Conservation (phyloP, 2,329 filamentous ascomycete genomes). For the Colletotrichum kahawae region DNA sequence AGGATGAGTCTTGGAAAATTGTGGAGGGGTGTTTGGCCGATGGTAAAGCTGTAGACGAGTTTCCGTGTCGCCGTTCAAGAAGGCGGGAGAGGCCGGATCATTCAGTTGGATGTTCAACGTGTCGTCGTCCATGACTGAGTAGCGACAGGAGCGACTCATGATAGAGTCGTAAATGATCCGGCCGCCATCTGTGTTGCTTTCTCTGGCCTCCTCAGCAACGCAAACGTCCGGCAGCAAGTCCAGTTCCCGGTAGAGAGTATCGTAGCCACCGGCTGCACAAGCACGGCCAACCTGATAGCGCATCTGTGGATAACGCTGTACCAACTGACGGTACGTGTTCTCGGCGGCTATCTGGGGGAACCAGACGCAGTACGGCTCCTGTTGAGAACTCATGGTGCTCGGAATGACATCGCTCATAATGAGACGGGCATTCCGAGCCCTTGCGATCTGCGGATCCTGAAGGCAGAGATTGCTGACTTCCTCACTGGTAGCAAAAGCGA, state of each 20-base stretch:
- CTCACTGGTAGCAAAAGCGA: neutral
- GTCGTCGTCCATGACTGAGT: conserved; percentile 42
- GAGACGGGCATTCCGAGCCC: neutral
- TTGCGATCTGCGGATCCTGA: neutral
- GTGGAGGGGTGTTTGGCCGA: neutral
- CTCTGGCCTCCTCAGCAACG: conserved; percentile 41
- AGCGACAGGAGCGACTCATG: conserved; percentile 31
- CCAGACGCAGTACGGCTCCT: conserved; percentile 35
- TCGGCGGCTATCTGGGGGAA: neutral
- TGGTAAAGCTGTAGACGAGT: conserved; percentile 23
- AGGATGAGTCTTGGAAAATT: neutral
- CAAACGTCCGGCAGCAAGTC: conserved; percentile 36
- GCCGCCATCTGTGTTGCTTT: conserved; percentile 25
- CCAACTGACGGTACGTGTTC: conserved; percentile 35
- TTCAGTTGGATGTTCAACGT: conserved; percentile 24
- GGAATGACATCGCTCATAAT: conserved; percentile 38
- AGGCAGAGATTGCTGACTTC: neutral
- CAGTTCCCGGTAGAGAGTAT: conserved; percentile 37
- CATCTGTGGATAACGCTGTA: conserved; percentile 35
- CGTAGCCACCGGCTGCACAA: conserved; percentile 42
- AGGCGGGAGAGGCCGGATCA: neutral
- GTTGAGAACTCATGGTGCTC: conserved; percentile 21
- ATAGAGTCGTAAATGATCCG: conserved; percentile 36
- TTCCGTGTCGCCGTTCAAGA: conserved; percentile 40
- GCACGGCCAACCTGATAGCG: conserved; percentile 40